Evolutionary conservation across 768 basidiomycete species (phyloP).

Genomic region (Kwoniella sp.): DNA sequence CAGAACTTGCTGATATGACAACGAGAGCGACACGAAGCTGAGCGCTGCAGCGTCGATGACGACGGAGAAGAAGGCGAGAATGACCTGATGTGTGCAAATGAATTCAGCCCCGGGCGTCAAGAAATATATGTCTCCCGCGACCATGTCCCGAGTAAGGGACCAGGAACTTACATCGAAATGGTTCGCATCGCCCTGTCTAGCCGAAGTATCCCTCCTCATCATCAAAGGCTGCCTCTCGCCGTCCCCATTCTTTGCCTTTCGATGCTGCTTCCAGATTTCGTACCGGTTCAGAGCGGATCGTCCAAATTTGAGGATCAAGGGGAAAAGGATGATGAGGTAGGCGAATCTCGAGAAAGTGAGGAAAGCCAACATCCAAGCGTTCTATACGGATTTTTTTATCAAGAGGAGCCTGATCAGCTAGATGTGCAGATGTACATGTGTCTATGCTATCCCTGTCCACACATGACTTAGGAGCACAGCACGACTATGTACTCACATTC

Average conservation of each 20-base stretch:
- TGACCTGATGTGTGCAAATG: constrained; percentile 28
- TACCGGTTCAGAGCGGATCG: constrained; percentile 33
- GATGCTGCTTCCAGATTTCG: constrained; percentile 16
- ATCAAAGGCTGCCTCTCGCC: constrained; percentile 27
- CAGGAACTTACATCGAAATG: constrained; percentile 49
- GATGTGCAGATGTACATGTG: not conserved
- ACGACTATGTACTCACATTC: constrained; percentile 24
- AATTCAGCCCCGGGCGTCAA: not conserved
- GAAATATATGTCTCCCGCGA: too few species aligned
- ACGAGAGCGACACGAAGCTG: constrained; percentile 35
- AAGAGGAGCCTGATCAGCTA: too few species aligned
- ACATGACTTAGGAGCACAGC: too few species aligned
- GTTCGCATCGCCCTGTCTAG: constrained; percentile 40
- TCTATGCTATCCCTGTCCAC: not conserved
- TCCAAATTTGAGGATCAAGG: constrained; percentile 40
- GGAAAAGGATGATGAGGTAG: constrained; percentile 47
- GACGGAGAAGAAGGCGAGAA: constrained; percentile 44
- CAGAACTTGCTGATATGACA: constrained; percentile 40
- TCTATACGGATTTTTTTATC: constrained; percentile 12
- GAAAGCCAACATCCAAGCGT: constrained; percentile 51
- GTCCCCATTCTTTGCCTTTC: constrained; percentile 21
- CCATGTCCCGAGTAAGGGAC: not conserved
- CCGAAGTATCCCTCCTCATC: constrained; percentile 6
- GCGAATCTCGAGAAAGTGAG: constrained; percentile 41
- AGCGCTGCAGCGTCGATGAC: constrained; percentile 40